Conservation (phyloP, 2,329 filamentous ascomycete genomes). For the Septoria linicola region DNA sequence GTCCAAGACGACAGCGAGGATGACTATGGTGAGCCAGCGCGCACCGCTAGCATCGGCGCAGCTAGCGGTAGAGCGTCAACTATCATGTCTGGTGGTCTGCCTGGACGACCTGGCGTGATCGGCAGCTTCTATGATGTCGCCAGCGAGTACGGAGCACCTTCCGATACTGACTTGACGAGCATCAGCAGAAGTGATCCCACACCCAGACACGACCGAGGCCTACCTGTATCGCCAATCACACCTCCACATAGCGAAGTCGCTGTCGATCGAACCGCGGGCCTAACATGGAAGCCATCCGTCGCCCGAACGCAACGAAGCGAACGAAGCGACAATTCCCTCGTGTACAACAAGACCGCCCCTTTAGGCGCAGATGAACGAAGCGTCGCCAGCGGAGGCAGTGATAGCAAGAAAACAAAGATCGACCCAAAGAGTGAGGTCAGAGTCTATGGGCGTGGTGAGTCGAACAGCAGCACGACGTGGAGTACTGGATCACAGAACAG, state of each 20-base stretch:
- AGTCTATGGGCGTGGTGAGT: slow-evolving; percentile 57
- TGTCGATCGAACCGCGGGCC: slow-evolving; percentile 24
- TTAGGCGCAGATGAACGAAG: slow-evolving; percentile 33
- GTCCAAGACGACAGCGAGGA: slow-evolving; percentile 21
- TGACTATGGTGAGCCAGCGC: slow-evolving; percentile 1
- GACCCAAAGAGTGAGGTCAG: slow-evolving; percentile 51
- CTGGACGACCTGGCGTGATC: slow-evolving; percentile 21
- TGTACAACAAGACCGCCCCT: slow-evolving; percentile 34
- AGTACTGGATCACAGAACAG: slow-evolving; percentile 26
- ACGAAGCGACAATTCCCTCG: slow-evolving; percentile 27
- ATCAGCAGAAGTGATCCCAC: slow-evolving; percentile 30
- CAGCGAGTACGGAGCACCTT: slow-evolving; percentile 24
- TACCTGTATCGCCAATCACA: slow-evolving; percentile 21
- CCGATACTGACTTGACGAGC: slow-evolving; percentile 15
- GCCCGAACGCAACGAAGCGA: slow-evolving; percentile 16
- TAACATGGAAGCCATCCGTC: slow-evolving; percentile 30
- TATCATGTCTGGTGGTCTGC: slow-evolving; percentile 23
- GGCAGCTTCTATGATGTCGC: slow-evolving; percentile 28
- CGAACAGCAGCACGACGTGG: neutral
- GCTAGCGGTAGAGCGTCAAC: slow-evolving; percentile 8
- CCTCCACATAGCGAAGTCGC: slow-evolving; percentile 26
- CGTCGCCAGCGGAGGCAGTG: slow-evolving; percentile 32
- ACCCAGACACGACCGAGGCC: slow-evolving; percentile 11
- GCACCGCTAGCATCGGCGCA: slow-evolving; percentile 9
- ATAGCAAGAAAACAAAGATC: slow-evolving; percentile 45